Percentiles rank a stretch among this genome's conserved stretches.
Evolutionary conservation across 2,329 filamentous ascomycete genomes (phyloP).

Genomic region (Verticillium klebahnii): DNA sequence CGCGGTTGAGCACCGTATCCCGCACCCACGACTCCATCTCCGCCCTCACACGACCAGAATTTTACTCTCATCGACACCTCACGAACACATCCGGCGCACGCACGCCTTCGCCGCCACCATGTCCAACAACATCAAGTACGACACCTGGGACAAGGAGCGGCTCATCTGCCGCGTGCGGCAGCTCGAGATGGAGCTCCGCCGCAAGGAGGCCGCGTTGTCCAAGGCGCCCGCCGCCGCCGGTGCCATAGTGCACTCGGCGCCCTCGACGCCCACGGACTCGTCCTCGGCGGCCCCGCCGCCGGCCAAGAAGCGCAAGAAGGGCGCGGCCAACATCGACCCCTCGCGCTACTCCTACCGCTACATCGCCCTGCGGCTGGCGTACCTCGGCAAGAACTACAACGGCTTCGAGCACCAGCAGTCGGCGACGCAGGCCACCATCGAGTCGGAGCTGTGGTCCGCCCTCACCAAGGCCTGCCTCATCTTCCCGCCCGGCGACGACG

Average conservation of each 20-base stretch:
- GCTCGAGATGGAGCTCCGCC: conserved; percentile 62
- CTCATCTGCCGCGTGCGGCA: conserved; percentile 64
- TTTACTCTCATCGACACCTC: background rate
- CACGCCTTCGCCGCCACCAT: background rate
- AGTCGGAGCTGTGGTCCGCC: conserved; percentile 92
- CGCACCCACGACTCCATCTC: background rate
- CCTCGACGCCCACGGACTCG: conserved; percentile 9
- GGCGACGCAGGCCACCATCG: conserved; percentile 73
- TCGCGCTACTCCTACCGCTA: conserved; percentile 76
- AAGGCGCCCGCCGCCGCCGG: conserved; percentile 6
- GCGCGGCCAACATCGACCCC: conserved; percentile 58
- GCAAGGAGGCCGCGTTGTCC: conserved; percentile 27
- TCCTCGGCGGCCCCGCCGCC: conserved; percentile 5
- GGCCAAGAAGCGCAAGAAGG: conserved; percentile 32
- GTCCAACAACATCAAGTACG: conserved; percentile 40
- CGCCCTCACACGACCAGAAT: background rate
- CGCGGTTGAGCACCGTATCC: background rate
- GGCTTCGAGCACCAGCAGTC: conserved; percentile 84
- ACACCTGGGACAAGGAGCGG: conserved; percentile 62
- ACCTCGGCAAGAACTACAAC: conserved; percentile 86
- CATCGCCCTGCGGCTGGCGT: conserved; percentile 90
- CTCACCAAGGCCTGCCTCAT: conserved; percentile 79
- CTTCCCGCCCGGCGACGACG: conserved; percentile 50
- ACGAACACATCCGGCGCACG: background rate
- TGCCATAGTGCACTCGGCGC: conserved; percentile 14